Evolutionary conservation across 805 yeast species (phyloP), one percentile per base, ranked within the genome.

Genomic region (Candida dendrica): DNA sequence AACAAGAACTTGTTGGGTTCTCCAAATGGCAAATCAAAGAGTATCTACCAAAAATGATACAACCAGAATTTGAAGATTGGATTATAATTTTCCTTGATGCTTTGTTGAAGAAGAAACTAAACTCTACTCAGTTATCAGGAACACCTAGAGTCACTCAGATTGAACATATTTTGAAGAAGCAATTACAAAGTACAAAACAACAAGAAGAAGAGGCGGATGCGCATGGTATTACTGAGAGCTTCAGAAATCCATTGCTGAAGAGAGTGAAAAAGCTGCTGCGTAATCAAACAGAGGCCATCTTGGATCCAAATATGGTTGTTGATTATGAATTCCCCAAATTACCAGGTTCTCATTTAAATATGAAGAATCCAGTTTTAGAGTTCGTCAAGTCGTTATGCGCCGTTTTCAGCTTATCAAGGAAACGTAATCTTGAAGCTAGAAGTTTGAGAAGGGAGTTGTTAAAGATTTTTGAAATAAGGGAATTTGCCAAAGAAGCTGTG

Each of bases 61-160:
- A 80, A 53, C 74, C 74, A 6, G 98, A 93, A 57, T 89, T 93
- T 65, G 84, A 81, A 37, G 93, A 84, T 51, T 93, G 96, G 96
- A 66, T 86, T 33, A 66, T 79, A 36, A 76, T 87, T 46, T 81
- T 88, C 53, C 61, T 90, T 53, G 93, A 86, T 58, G 66, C 84
- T 2, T 64, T 88, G 49, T 68, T 80, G 30, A 77, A 76, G 43
- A 83, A 85, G 48, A 63, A 63, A 13, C 45, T 48, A 2, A 60
- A 51, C 34, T 39, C 52, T 18, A 40, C 42, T 3, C 57, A 52
- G 14, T 42, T 52, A 1, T 52, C 65, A 19, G 71, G 72, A 1
- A 73, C 87, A 0, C 86, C 81, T 41, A 68, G 91, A 50, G 69
- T 71, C 7, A 84, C 93, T 0, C 95, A 84, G 52, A 65, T 85